Percentiles rank a stretch among this genome's conserved stretches.
Evolutionary conservation across 768 basidiomycete genomes (phyloP).

Genomic region (Pulveroboletus ravenelii): DNA sequence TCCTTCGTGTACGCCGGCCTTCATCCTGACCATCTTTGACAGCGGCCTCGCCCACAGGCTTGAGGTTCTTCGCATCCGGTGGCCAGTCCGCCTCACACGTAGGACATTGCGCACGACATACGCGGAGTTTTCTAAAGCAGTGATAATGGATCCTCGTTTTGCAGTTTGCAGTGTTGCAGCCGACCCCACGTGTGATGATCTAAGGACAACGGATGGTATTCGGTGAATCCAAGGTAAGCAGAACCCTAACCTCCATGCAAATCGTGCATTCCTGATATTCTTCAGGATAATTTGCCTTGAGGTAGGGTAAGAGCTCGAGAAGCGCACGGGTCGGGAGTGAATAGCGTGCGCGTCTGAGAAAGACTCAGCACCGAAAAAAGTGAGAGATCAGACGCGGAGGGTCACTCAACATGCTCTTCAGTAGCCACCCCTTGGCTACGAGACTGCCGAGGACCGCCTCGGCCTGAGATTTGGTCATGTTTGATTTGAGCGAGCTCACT

Average conservation of each 20-base stretch:
- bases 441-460: conserved; percentile 72
- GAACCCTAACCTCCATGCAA: conserved; percentile 56
- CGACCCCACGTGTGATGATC: conserved; percentile 66
- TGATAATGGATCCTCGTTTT: conserved; percentile 58
- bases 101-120: conserved; percentile 46
- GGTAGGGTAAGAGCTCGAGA: conserved; percentile 68
- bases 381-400: neutral
- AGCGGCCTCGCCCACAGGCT: conserved; percentile 66
- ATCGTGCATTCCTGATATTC: conserved; percentile 69
- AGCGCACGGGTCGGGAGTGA: conserved; percentile 71
- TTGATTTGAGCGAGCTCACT: conserved; percentile 51
- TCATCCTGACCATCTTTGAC: conserved; percentile 56
- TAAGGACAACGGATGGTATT: conserved; percentile 23
- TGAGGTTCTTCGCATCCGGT: conserved; percentile 41
- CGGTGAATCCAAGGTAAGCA: neutral
- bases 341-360: conserved; percentile 58
- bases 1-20: conserved; percentile 33
- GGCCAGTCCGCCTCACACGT: conserved; percentile 61
- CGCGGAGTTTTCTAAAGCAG: conserved; percentile 54
- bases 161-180: conserved; percentile 61
- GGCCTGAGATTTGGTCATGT: conserved; percentile 71
- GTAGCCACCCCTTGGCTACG: conserved; percentile 76
- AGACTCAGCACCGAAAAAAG: conserved; percentile 1
- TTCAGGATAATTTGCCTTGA: conserved; percentile 68
- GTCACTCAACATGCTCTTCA: conserved; percentile 63